A percentile compares a stretch with the other conserved stretches of the same genome.
These are phyloP conservation scores for Mucor plumbeus DNA, from an alignment of 371 early-diverging fungal species.

Conservation along the genomic window DNA sequence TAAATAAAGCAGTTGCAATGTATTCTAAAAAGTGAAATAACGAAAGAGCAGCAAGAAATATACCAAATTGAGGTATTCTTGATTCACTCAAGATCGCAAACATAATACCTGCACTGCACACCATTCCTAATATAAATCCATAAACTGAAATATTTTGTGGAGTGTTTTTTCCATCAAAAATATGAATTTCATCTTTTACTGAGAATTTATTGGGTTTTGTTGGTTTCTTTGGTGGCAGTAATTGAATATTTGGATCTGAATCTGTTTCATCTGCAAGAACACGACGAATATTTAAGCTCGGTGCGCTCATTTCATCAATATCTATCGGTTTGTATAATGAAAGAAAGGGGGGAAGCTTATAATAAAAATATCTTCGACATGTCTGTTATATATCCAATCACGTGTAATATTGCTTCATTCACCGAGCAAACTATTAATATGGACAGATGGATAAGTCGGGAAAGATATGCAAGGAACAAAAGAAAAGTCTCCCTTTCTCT, in stretches of 20 bases:
- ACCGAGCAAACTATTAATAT: background rate
- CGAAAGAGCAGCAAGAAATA: constrained; percentile 67
- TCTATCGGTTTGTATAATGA: background rate
- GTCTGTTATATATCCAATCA: background rate
- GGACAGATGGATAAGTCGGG: background rate
- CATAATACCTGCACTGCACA: constrained; percentile 62
- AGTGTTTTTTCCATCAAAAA: constrained; percentile 72
- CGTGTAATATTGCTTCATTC: background rate
- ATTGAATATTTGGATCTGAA: constrained; percentile 23
- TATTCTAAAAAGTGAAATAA: constrained; percentile 84
- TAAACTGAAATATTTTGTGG: constrained; percentile 78
- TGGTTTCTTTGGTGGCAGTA: constrained; percentile 4
- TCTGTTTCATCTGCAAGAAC: constrained; percentile 16
- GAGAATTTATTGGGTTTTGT: background rate
- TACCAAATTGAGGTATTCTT: constrained; percentile 60
- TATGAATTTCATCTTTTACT: constrained; percentile 32
- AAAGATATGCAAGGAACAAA: background rate
- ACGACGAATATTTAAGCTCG: constrained; percentile 15
- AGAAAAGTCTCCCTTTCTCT: background rate
- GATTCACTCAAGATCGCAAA: constrained; percentile 37
- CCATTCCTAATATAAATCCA: constrained; percentile 65
- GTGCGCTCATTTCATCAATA: background rate
- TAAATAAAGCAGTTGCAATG: constrained; percentile 76
- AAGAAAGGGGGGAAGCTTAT: background rate
- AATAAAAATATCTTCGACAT: constrained; percentile 1